Percentiles rank a stretch among this genome's conserved stretches.
Evolutionary conservation across 2,329 filamentous ascomycete genomes (phyloP).

Genomic region (Ceratocystis variospora): DNA sequence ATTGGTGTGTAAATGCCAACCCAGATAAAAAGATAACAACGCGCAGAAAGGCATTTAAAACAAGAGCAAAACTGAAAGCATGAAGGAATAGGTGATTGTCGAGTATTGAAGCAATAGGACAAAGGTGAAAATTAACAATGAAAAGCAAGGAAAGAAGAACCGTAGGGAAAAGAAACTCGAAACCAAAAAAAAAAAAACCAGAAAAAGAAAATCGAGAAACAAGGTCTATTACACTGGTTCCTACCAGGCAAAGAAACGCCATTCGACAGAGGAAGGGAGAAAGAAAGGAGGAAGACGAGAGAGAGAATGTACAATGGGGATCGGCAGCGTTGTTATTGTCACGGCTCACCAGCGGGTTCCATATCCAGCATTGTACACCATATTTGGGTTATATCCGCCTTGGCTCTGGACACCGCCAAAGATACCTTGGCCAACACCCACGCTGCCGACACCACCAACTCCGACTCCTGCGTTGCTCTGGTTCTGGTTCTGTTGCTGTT

Average conservation of each 20-base stretch:
- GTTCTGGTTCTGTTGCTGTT: constrained; percentile 66
- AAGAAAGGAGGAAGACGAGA: neutral
- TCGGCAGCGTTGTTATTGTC: neutral
- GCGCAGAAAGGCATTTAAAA: constrained; percentile 12
- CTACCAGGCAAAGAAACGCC: constrained; percentile 8
- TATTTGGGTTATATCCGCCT: constrained; percentile 86
- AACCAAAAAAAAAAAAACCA: constrained; percentile 21
- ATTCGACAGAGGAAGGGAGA: constrained; percentile 3
- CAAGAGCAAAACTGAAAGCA: constrained; percentile 22
- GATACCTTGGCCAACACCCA: constrained; percentile 59
- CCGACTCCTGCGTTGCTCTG: constrained; percentile 60
- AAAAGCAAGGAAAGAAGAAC: constrained; percentile 20
- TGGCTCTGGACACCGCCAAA: constrained; percentile 68
- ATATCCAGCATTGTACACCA: constrained; percentile 49
- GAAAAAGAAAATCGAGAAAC: constrained; percentile 21
- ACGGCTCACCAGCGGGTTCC: constrained; percentile 17
- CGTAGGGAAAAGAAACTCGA: constrained; percentile 19
- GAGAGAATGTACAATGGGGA: neutral
- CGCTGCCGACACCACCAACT: constrained; percentile 18
- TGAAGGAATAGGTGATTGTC: neutral
- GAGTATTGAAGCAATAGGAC: neutral
- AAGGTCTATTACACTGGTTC: neutral
- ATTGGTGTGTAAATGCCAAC: constrained; percentile 5
- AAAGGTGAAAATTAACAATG: neutral
- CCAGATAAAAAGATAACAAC: constrained; percentile 9